Evolutionary conservation across 1,139 yeast species (phyloP), one percentile per base, ranked within the genome.

Genomic region (Pichia terricola): DNA sequence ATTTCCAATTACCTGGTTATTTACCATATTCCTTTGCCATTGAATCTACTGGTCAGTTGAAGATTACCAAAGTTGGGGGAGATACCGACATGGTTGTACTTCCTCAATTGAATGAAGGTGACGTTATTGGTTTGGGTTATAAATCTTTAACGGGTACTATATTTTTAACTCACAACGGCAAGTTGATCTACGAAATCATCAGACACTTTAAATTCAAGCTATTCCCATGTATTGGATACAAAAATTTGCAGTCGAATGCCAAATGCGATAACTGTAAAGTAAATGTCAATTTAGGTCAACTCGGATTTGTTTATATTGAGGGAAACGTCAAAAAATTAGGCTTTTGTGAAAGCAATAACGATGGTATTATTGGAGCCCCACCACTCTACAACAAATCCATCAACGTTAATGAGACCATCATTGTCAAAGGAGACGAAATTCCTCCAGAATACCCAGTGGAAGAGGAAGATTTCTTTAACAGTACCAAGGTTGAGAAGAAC

Each of bases 321-420:
- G 97, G 96, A 5, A 89, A 91, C 61, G 95, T 87, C 31, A 75
- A 87, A 55, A 89, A 88, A 61, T 86, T 94, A 72, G 96, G 96
- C 3, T 82, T 91, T 54, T 95, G 95, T 28, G 72, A 77, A 16
- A 68, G 71, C 16, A 82, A 84, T 39, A 74, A 77, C 37, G 79
- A 68, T 46, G 91, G 89, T 1, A 72, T 76, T 1, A 70, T 82
- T 48, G 87, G 87, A 3, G 81, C 87, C 2, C 91, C 91, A 1
- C 91, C 91, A 0, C 72, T 84, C 2, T 82, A 82, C 53, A 78
- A 79, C 33, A 53, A 54, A 5, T 46, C 45, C 26, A 66, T 49
- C 10, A 30, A 30, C 26, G 6, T 9, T 5, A 50, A 55, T 34
- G 86, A 81, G 54, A 69, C 75, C 34, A 62, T 83, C 4, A 65